Percentiles rank a stretch among this genome's conserved stretches.
phyloP scores from a whole-genome alignment of 805 yeast species.

The Kodamaea leandrae region DNA sequence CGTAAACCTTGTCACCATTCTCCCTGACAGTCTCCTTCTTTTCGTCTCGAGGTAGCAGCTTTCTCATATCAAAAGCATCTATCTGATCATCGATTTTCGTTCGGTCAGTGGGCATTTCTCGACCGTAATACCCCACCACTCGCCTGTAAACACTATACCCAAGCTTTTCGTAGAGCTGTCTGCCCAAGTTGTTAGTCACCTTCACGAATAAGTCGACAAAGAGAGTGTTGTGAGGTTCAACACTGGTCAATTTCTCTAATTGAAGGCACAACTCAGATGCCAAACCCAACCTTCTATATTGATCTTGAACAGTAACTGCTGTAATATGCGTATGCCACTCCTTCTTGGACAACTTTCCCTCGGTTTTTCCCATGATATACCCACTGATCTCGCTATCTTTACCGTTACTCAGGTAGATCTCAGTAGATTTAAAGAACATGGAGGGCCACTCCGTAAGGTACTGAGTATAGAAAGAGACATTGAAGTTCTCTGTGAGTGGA shows the following conservation, averaged over 20 bases:
- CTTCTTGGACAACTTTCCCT: constrained; percentile 60
- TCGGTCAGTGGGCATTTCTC: constrained; percentile 45
- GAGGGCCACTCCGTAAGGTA: constrained; percentile 87
- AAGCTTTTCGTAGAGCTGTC: constrained; percentile 76
- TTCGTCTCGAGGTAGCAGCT: constrained; percentile 56
- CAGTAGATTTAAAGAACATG: constrained; percentile 73
- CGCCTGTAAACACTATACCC: constrained; percentile 85
- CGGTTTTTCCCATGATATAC: constrained; percentile 95
- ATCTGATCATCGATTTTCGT: constrained; percentile 56
- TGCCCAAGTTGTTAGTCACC: constrained; percentile 77
- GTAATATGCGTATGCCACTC: constrained; percentile 98
- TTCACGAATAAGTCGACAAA: constrained; percentile 91
- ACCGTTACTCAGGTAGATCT: constrained; percentile 23
- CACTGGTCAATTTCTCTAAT: constrained; percentile 67
- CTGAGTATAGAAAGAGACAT: constrained; percentile 76
- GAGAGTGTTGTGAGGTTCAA: constrained; percentile 70
- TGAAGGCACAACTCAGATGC: constrained; percentile 78
- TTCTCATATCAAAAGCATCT: constrained; percentile 90
- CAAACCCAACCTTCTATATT: constrained; percentile 78
- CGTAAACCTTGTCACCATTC: constrained; percentile 59
- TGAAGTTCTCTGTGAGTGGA: constrained; percentile 88
- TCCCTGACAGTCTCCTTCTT: constrained; percentile 52
- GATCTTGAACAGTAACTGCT: constrained; percentile 86
- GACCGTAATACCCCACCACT: constrained; percentile 84
- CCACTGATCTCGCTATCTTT: constrained; percentile 46